These are phyloP conservation scores for Starmerella kuoi DNA, from an alignment of 805 yeast genomes.

Conservation along the genomic window DNA sequence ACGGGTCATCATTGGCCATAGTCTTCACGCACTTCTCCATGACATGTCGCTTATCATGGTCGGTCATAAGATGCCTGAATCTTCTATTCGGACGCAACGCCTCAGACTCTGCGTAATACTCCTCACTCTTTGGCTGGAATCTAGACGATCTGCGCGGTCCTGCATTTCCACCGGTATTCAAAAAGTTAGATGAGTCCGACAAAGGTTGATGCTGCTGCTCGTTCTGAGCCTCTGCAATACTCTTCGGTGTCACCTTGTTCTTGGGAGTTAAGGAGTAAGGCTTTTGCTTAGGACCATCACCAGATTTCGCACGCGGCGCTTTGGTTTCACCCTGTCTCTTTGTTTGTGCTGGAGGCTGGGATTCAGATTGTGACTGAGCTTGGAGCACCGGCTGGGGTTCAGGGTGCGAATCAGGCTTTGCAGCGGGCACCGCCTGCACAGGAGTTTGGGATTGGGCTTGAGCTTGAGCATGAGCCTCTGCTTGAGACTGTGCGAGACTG, in stretches of 20 bases:
- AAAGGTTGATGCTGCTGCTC: slow-evolving; percentile 1
- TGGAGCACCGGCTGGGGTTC: too few species aligned
- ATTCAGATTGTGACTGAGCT: too few species aligned
- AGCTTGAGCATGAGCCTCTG: slow-evolving; percentile 1
- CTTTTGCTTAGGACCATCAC: neutral
- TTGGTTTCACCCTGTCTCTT: neutral
- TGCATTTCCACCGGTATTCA: too few species aligned
- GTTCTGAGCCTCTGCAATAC: slow-evolving; percentile 7
- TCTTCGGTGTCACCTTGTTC: slow-evolving; percentile 1
- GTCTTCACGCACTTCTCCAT: slow-evolving; percentile 90
- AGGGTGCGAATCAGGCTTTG: too few species aligned
- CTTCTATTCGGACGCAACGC: slow-evolving; percentile 19
- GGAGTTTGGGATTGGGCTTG: slow-evolving; percentile 4
- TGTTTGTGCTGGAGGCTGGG: too few species aligned
- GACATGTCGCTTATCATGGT: slow-evolving; percentile 90
- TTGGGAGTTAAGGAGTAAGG: slow-evolving; percentile 11
- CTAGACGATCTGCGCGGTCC: neutral
- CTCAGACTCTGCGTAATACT: slow-evolving; percentile 14
- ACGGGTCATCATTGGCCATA: slow-evolving; percentile 93
- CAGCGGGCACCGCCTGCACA: too few species aligned
- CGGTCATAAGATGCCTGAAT: slow-evolving; percentile 90
- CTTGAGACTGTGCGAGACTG: slow-evolving; percentile 4
- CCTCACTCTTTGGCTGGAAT: slow-evolving; percentile 5
- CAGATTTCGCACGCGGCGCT: neutral
- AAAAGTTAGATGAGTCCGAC: too few species aligned